Conservation (phyloP, 305 asterid species). For the Solanum hybrid region DNA sequence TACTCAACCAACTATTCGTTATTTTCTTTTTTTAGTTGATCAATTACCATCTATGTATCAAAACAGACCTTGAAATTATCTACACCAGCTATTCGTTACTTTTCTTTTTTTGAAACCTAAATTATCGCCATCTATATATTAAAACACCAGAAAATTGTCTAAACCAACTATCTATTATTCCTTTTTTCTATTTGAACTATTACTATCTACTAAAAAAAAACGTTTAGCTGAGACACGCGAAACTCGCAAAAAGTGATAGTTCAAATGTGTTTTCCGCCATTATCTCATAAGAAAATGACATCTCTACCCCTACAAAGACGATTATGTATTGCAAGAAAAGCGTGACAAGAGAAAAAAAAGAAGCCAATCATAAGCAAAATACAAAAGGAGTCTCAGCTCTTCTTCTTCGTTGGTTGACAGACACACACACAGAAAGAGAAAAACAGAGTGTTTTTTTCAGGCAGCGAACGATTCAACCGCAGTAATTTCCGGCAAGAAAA, state of each 20-base stretch:
- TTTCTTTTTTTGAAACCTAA: neutral
- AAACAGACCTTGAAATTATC: neutral
- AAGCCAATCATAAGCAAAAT: neutral
- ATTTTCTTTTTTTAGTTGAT: neutral
- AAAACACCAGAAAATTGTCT: too few species aligned
- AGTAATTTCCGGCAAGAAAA: constrained; percentile 7
- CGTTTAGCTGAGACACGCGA: neutral
- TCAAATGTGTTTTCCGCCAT: neutral
- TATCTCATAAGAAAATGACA: neutral
- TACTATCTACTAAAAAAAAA: neutral
- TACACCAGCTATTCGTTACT: neutral
- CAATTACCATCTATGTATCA: neutral
- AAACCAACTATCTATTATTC: neutral
- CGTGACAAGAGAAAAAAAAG: neutral
- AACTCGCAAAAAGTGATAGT: neutral
- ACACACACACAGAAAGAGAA: neutral
- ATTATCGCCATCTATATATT: neutral
- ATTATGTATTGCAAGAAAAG: neutral
- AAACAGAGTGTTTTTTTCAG: neutral
- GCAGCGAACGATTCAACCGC: constrained; percentile 16
- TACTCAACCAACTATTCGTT: neutral
- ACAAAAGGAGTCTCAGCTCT: neutral
- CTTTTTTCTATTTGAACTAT: neutral
- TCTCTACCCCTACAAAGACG: neutral
- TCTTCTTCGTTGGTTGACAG: neutral